Conservation (phyloP, 371 early-diverging fungal genomes). For the Rhizopus microsporus region DNA sequence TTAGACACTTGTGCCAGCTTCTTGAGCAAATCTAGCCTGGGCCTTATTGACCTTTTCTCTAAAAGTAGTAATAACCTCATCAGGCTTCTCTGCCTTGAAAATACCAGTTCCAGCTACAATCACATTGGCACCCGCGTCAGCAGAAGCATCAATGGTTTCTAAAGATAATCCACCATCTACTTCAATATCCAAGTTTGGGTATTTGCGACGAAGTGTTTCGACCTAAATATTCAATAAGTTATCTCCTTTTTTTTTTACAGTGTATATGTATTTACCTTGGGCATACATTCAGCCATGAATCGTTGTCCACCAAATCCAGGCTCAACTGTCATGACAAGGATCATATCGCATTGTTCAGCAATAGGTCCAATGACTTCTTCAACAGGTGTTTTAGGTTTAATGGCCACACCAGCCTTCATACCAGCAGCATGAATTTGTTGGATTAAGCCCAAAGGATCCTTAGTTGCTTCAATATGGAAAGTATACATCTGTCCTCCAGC, state of each 20-base stretch:
- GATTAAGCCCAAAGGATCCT: slow-evolving; percentile 76
- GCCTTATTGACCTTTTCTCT: slow-evolving; percentile 64
- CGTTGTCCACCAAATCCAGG: slow-evolving; percentile 97
- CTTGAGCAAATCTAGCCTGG: slow-evolving; percentile 40
- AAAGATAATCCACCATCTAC: slow-evolving; percentile 97
- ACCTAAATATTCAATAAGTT: slow-evolving; percentile 28
- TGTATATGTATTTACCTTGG: slow-evolving; percentile 64
- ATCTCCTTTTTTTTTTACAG: not conserved
- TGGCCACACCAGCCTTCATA: slow-evolving; percentile 94
- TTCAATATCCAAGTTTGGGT: slow-evolving; percentile 92
- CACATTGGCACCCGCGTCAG: slow-evolving; percentile 95
- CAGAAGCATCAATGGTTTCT: slow-evolving; percentile 85
- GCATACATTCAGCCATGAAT: slow-evolving; percentile 87
- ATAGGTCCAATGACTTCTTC: slow-evolving; percentile 68
- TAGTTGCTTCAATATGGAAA: slow-evolving; percentile 94
- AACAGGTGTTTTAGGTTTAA: slow-evolving; percentile 92
- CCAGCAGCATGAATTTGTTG: slow-evolving; percentile 77
- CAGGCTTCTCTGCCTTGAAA: slow-evolving; percentile 81
- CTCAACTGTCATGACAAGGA: slow-evolving; percentile 98
- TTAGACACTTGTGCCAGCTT: not conserved
- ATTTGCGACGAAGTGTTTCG: slow-evolving; percentile 67
- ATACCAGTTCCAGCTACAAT: slow-evolving; percentile 98
- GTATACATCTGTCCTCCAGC: slow-evolving; percentile 92
- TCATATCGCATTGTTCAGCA: slow-evolving; percentile 81
- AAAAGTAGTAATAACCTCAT: slow-evolving; percentile 71